These are phyloP conservation scores for Amoeboaphelidium protococcarum DNA, from an alignment of 371 early-diverging fungal genomes.

Conservation along the genomic window DNA sequence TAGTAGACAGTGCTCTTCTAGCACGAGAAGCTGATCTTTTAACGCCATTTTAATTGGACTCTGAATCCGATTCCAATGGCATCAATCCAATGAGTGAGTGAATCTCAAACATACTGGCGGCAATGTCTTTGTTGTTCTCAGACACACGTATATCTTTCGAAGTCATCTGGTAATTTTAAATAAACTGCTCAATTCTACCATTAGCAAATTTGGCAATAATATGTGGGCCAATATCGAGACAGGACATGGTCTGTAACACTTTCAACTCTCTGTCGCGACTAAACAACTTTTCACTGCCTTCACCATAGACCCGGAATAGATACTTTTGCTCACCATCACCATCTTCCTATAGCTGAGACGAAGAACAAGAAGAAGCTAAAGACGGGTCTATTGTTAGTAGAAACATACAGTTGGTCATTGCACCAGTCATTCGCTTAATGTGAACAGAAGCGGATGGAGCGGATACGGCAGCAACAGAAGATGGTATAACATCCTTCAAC, in stretches of 20 bases:
- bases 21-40: background rate
- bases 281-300: slow-evolving; percentile 18
- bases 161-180: slow-evolving; percentile 42
- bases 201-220: slow-evolving; percentile 60
- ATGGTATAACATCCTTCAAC: no score
- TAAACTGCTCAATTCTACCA: slow-evolving; percentile 60
- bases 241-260: slow-evolving; percentile 40
- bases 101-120: slow-evolving; percentile 34
- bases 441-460: no score
- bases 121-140: slow-evolving; percentile 35
- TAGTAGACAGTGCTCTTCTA: background rate
- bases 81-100: slow-evolving; percentile 31
- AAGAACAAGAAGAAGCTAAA: no score
- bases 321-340: no score
- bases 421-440: slow-evolving; percentile 46
- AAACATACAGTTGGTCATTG: slow-evolving; percentile 66
- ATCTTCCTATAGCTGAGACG: no score
- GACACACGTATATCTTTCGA: slow-evolving; percentile 33
- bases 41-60: background rate
- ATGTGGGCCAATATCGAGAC: slow-evolving; percentile 40
- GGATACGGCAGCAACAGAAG: no score
- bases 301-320: slow-evolving; percentile 8
- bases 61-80: background rate
- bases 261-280: slow-evolving; percentile 44
- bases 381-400: no score